Percentiles rank a stretch among this genome's conserved stretches.
Conservation (phyloP, 2,329 filamentous ascomycete species). For the Diplodia seriata region DNA sequence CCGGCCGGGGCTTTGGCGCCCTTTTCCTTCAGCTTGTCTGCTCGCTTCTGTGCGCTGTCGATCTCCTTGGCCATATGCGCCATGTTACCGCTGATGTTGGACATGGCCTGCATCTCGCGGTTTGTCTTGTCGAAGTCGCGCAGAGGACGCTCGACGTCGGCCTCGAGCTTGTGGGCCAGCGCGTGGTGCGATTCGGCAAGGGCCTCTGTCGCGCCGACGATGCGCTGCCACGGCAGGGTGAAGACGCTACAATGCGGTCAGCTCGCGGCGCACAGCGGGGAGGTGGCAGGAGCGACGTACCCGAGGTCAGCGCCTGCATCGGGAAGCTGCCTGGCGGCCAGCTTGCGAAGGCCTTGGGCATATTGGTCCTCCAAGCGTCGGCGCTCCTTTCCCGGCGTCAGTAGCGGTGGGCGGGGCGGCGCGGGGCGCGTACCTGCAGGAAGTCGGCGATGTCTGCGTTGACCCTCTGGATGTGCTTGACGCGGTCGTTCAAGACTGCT, state of each 20-base stretch:
- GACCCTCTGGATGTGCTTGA: constrained; percentile 83
- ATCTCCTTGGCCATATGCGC: constrained; percentile 81
- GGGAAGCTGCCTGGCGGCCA: constrained; percentile 75
- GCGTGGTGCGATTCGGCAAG: constrained; percentile 84
- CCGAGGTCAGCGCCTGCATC: constrained; percentile 83
- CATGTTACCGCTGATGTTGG: constrained; percentile 82
- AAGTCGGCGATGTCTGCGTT: constrained; percentile 95
- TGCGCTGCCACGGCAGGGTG: constrained; percentile 86
- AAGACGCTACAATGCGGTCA: constrained; percentile 71
- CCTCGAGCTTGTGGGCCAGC: constrained; percentile 81
- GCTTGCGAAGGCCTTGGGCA: constrained; percentile 78
- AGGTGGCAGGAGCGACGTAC: constrained; percentile 61
- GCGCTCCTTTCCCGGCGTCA: constrained; percentile 72
- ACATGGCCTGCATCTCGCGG: constrained; percentile 78
- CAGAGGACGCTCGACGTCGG: constrained; percentile 84
- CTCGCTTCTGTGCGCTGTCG: constrained; percentile 81
- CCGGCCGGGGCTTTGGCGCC: constrained; percentile 76
- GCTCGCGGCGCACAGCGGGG: constrained; percentile 34
- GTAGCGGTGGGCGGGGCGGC: constrained; percentile 26
- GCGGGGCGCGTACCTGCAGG: constrained; percentile 75
- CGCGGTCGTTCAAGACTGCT: constrained; percentile 80
- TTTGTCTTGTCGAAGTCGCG: constrained; percentile 76
- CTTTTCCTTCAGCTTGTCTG: constrained; percentile 83
- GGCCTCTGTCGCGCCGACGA: constrained; percentile 78
- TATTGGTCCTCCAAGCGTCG: constrained; percentile 91